Base-by-base conservation (phyloP, 2,329 filamentous ascomycete species). In the Fusarium euwallaceae region DNA sequence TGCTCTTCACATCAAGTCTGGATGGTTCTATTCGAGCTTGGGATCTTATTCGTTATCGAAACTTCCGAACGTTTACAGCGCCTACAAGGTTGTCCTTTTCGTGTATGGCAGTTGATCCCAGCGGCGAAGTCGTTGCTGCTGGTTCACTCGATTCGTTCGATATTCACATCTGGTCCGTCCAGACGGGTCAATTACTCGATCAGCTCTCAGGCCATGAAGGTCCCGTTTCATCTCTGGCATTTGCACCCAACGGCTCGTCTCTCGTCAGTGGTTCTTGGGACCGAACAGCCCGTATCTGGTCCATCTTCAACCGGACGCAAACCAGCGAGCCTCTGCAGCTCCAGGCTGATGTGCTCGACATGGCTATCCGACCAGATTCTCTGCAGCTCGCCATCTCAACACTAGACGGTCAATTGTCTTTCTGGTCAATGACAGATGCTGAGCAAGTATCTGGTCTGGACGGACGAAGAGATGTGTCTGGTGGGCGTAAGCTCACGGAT, bases 151-250 rank as follows among this genome's bases (percentile, higher is more conserved):
- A 99, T 82, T 98, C 95, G 6, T 98, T 98, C 76, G 96, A 98
- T 80, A 94, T 99, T 61, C 95, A 99, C 83, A 94, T 99, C 72
- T 99, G 97, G 97, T 98, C 95, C 6, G 97, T 99, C 5, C 97
- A 99, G 81, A 99, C 96, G 1, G 97, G 97, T 4, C 97, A 99
- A 82, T 87, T 99, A 20, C 90, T 99, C 7, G 97, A 99, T 81
- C 93, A 93, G 75, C 87, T 99, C 27, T 90, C 95, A 8, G 97
- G 97, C 1, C 97, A 99, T 77, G 96, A 99, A 84, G 97, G 96
- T 0, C 97, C 97, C 0, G 93, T 99, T 2, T 97, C 95, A 6
- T 92, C 94, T 3, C 86, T 99, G 29, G 91, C 95, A 4, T 99
- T 99, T 80, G 92, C 96, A 2, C 94, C 95, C 1, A 95, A 97